These are phyloP conservation scores for Saccharomycopsis phalli DNA, from an alignment of 1,139 yeast genomes.

Conservation along the genomic window DNA sequence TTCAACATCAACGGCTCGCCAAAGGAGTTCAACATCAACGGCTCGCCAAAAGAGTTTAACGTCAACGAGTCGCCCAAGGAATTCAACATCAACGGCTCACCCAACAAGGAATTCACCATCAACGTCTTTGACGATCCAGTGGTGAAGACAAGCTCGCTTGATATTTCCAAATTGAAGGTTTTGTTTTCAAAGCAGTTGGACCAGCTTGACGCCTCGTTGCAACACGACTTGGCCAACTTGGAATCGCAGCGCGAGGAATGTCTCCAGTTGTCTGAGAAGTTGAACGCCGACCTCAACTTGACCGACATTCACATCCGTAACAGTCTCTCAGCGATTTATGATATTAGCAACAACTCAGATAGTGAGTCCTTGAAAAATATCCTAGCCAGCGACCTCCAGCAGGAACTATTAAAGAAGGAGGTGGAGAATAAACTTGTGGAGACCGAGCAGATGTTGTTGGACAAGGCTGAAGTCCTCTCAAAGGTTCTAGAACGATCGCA, in stretches of 20 bases:
- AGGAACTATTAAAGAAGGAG: conserved; percentile 3
- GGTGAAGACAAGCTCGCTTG: not conserved
- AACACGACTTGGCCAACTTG: conserved; percentile 6
- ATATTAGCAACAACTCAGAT: conserved; percentile 2
- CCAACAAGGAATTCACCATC: not conserved
- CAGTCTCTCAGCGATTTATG: conserved; percentile 5
- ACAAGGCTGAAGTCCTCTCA: conserved; percentile 5
- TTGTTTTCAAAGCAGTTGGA: conserved; percentile 3
- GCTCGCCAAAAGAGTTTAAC: too few species aligned
- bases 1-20: not conserved
- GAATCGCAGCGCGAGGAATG: conserved; percentile 11
- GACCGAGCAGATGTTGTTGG: conserved; percentile 6
- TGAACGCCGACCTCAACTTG: conserved; percentile 22
- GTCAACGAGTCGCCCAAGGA: not conserved
- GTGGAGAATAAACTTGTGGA: conserved; percentile 2
- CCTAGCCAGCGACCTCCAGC: not conserved
- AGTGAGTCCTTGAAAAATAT: conserved; percentile 7
- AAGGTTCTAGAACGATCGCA: conserved; percentile 19
- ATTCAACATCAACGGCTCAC: not conserved
- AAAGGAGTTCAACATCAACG: not conserved
- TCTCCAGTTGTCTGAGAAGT: conserved; percentile 21
- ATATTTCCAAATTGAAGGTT: conserved; percentile 4
- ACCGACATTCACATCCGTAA: conserved; percentile 23
- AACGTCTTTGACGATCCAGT: conserved; percentile 3
- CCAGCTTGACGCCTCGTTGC: conserved; percentile 4